Evolutionary conservation across 2,329 filamentous ascomycete genomes (phyloP), one percentile per base, ranked within the genome.

Genomic region (Mycosphaerelloides madeirae): DNA sequence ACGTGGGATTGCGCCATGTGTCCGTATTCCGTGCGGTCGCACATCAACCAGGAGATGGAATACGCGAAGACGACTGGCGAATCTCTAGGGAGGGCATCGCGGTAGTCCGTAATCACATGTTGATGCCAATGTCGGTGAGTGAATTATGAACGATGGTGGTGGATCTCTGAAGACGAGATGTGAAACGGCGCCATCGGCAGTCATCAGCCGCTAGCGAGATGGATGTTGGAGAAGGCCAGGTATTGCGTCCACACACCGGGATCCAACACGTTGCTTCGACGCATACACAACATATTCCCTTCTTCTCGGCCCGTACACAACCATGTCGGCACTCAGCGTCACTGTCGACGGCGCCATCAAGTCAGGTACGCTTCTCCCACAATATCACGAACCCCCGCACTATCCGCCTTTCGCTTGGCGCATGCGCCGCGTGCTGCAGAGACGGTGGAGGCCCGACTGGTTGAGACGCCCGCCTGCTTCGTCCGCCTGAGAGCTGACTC

Each of bases 271-370:
- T 25, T 6, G 22, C 22, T 9, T 25, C 22, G 9, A 13, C 19
- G 13, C 25, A 8, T 19, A 3, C 15, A 16, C n/a, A 6, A 14
- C 15, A 35, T 12, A 18, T 14, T 20, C 19, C 34, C 25, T 18
- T 37, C 34, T 20, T 13, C 16, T 9, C 34, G 18, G 13, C 7
- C 14, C 22, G 31, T 18, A 29, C 37, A 8, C 25, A 5, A 19
- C 39, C 47, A 54, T 54, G 52, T 54, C 52, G 13, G 41, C 49
- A 13, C 40, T 41, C 20, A 53, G 41, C 35, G 37, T 44, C 3
- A 31, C 43, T 15, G 44, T 34, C 33, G 49, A 54, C 18, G 34
- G 36, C 25, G 34, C 43, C 13, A 47, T 43, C 32, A 52, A 49
- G 37, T 34, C 52, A 49, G 52, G 52, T 54, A 54, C 18, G 51